A percentile compares a stretch with the other conserved stretches of the same genome.
phyloP scores from a whole-genome alignment of 2,329 filamentous ascomycete genomes.

The Aspergillus calidoustus region DNA sequence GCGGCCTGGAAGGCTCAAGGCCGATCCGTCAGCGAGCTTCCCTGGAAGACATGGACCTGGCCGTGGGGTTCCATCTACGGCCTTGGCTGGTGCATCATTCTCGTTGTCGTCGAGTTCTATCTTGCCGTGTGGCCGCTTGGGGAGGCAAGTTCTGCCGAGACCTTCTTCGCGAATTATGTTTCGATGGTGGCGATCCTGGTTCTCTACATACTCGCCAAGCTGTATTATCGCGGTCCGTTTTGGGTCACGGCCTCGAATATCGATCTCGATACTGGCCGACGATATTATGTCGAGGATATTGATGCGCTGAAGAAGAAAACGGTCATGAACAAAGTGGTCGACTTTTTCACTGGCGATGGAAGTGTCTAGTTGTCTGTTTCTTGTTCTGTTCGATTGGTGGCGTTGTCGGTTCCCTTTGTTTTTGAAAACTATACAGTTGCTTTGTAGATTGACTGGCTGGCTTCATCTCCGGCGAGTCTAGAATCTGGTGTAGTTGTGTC shows the following conservation, averaged over 20 bases:
- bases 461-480: too few species aligned
- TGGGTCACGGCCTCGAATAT: conserved; percentile 40
- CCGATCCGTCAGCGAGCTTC: conserved; percentile 41
- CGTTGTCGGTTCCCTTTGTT: too few species aligned
- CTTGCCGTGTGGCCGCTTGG: conserved; percentile 52
- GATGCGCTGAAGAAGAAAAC: conserved; percentile 15
- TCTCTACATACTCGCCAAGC: conserved; percentile 47
- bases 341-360: conserved; percentile 3
- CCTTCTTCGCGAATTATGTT: conserved; percentile 55
- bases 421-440: too few species aligned
- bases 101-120: conserved; percentile 55
- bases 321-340: background rate
- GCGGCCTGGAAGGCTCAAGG: conserved; percentile 49
- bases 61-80: conserved; percentile 52
- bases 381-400: too few species aligned
- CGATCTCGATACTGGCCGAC: conserved; percentile 37
- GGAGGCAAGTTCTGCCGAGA: conserved; percentile 37
- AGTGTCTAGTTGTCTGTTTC: background rate
- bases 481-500: too few species aligned
- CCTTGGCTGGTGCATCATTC: conserved; percentile 49
- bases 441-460: too few species aligned
- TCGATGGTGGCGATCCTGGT: conserved; percentile 50
- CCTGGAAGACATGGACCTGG: conserved; percentile 52
- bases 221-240: conserved; percentile 45
- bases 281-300: conserved; percentile 19